Conservation (phyloP, 2,329 filamentous ascomycete genomes). For the Colletotrichum sp. region DNA sequence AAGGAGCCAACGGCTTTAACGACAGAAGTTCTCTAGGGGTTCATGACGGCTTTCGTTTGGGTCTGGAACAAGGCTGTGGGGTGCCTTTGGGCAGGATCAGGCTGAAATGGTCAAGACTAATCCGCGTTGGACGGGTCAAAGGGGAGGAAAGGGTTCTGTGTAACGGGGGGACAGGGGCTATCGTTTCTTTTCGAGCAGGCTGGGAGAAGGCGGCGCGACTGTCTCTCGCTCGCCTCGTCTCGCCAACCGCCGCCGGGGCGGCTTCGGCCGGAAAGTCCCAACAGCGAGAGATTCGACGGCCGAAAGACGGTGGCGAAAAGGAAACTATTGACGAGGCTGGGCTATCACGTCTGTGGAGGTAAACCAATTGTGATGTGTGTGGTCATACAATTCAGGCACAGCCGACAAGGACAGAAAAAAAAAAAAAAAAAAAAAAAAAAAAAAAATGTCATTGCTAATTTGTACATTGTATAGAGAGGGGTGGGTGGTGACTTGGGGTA, state of each 20-base stretch:
- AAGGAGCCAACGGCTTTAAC: background rate
- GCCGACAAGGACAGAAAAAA: no score
- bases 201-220: rapidly evolving
- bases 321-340: background rate
- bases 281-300: background rate
- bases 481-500: no score
- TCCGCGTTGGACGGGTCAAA: background rate
- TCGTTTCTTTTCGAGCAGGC: background rate
- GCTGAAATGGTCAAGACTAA: background rate
- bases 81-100: background rate
- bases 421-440: no score
- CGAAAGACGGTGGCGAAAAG: background rate
- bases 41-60: background rate
- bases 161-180: background rate
- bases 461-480: no score
- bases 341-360: background rate
- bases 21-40: background rate
- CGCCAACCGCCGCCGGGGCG: background rate
- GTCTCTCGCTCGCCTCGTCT: background rate
- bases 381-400: background rate
- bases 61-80: background rate
- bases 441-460: no score
- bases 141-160: background rate
- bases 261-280: background rate
- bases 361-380: background rate